Conservation (phyloP, 495 filamentous ascomycete genomes). For the Hypoxylon fragiforme region DNA sequence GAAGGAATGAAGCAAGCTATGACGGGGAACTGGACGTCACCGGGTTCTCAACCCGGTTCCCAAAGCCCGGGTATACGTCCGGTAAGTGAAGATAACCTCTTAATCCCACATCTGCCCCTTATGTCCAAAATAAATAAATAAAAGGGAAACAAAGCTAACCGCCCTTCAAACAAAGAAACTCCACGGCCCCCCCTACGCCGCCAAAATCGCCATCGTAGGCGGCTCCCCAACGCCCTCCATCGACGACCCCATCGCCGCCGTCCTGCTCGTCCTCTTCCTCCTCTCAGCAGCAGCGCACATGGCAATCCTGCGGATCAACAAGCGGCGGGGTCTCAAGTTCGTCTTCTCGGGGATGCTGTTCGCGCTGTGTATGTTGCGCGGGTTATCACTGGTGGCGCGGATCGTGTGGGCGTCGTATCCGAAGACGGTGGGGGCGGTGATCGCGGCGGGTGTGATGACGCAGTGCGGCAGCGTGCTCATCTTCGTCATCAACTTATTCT, state of each 20-base stretch:
- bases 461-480: conserved; percentile 75
- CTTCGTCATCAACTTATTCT: conserved; percentile 81
- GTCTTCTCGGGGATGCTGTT: conserved; percentile 68
- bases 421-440: conserved; percentile 57
- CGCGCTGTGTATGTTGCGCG: conserved; percentile 78
- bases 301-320: conserved; percentile 66
- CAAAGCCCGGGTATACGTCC: too few species aligned
- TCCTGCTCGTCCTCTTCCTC: conserved; percentile 69
- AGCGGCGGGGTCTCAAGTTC: conserved; percentile 64
- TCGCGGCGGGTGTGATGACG: conserved; percentile 75
- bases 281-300: conserved; percentile 63
- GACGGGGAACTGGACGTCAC: conserved; percentile 28
- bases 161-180: conserved; percentile 4
- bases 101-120: too few species aligned
- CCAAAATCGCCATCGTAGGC: conserved; percentile 56
- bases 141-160: conserved; percentile 9
- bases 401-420: conserved; percentile 59
- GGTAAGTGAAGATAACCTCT: too few species aligned
- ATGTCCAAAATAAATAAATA: too few species aligned
- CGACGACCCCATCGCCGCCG: conserved; percentile 66
- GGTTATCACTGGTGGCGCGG: conserved; percentile 65
- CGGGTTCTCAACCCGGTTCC: conserved; percentile 4
- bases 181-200: conserved; percentile 40
- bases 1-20: conserved; percentile 2
- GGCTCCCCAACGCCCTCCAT: conserved; percentile 55